Base-by-base conservation (phyloP, 2,329 filamentous ascomycete genomes). In the Nigrospora sphaerica region DNA sequence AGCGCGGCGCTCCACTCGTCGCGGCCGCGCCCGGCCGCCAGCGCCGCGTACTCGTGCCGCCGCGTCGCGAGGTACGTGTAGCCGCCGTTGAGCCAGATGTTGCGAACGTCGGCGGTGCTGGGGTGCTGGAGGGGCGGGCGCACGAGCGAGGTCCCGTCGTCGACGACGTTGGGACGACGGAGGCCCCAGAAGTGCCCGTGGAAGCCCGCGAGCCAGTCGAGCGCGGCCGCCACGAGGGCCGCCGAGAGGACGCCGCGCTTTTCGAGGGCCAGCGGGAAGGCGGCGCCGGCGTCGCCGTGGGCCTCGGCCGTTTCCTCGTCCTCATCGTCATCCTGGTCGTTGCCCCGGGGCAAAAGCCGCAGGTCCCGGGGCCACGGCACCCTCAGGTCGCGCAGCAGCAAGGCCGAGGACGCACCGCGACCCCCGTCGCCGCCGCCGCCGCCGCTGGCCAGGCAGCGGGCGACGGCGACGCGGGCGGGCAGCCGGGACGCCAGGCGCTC, bases 1-100 rank as follows among this genome's bases (percentile, higher is more conserved):
- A 85, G 66, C 0, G 65, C 58, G 1, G 59, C 52, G 0, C 68
- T 74, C 80, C 81, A 86, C 55, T 82, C 78, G 0, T 28, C 23
- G 23, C 74, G 77, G 14, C 66, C 61, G 0, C 56, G 49, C 41
- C 80, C 75, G 0, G 60, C 51, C 0, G 55, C 62, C 0, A 86
- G 70, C 0, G 60, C 63, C 1, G 57, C 57, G 48, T 78, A 83
- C 57, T 86, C 83, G 16, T 60, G 72, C 9, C 67, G 67, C 6
- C 83, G 72, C 0, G 83, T 86, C 1, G 79, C 77, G 0, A 86
- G 75, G 53, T 86, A 86, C 0, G 81, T 85, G 55, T 86, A 86
- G 0, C 83, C 82, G 1, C 83, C 83, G 38, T 85, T 83, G 7
- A 81, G 61, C 83, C 83, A 64, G 14, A 86, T 2, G 79, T 50